phyloP scores from a whole-genome alignment of 2,329 filamentous ascomycete species.

The Neoarthrinium moseri region DNA sequence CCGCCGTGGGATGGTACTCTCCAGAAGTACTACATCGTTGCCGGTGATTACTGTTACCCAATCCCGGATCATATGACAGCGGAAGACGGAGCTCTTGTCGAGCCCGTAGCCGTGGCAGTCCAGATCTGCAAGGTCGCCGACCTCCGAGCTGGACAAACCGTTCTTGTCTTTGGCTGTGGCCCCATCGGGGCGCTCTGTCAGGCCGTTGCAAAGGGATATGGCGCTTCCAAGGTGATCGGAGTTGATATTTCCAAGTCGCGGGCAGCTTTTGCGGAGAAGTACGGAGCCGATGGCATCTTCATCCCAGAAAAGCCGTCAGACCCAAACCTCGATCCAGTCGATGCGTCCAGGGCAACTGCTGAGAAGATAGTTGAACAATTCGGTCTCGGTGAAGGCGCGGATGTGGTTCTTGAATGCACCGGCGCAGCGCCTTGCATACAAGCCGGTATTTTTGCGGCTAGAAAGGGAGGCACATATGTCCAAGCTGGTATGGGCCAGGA shows the following conservation, averaged over 20 bases:
- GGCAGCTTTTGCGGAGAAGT: conserved; percentile 39
- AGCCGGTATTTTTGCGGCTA: conserved; percentile 40
- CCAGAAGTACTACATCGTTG: conserved; percentile 44
- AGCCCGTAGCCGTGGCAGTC: conserved; percentile 51
- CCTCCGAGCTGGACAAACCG: conserved; percentile 37
- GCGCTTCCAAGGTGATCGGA: conserved; percentile 42
- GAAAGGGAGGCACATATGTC: conserved; percentile 47
- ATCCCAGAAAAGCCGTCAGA: conserved; percentile 30
- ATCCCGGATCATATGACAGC: conserved; percentile 42
- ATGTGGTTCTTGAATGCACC: conserved; percentile 49
- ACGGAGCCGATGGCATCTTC: conserved; percentile 43
- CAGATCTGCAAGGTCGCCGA: conserved; percentile 41
- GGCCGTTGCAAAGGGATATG: conserved; percentile 44
- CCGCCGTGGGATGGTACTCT: conserved; percentile 50
- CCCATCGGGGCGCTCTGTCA: conserved; percentile 47
- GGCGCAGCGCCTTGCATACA: conserved; percentile 47
- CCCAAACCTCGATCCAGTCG: conserved; percentile 29
- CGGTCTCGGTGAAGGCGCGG: conserved; percentile 41
- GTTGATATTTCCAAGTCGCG: conserved; percentile 43
- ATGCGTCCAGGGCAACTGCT: conserved; percentile 36
- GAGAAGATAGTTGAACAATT: conserved; percentile 36
- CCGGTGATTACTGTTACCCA: conserved; percentile 45
- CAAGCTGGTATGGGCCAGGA: conserved; percentile 52
- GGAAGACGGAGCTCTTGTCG: conserved; percentile 52
- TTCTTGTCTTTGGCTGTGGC: conserved; percentile 48